Evolutionary conservation across 1,284 basidiomycete genomes (phyloP), one percentile per base, ranked within the genome.

Genomic region (Inonotus obliquus): DNA sequence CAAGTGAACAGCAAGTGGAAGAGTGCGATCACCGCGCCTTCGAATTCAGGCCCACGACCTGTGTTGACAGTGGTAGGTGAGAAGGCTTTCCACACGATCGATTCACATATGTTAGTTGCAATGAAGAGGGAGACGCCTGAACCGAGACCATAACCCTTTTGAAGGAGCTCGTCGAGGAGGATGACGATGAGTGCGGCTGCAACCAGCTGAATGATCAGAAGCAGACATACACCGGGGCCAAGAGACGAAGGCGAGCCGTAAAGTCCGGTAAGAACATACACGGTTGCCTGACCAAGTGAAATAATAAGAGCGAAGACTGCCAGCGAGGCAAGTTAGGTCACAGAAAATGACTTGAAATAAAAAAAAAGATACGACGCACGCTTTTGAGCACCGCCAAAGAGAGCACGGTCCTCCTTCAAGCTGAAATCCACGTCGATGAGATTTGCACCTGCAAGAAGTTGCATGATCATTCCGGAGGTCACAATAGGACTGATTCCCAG

Each of bases 401-500:
- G 80, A 21, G 94, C 95, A 58, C 96, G 83, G 75, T 99, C 96
- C 75, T 99, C 96, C 83, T 98, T 97, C 72, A 99, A 79, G 66
- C 87, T 88, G 74, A 98, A 98, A 79, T 99, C 96, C 69, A 99
- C 93, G 66, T 99, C 96, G 72, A 99, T 92, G 70, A 99, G 81
- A 77, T 96, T 98, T 57, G 97, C 96, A 64, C 96, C 96, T 19
- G 96, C 96, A 65, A 99, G 84, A 55, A 99, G 87, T 77, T 99
- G 96, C 93, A 99, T 98, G 78, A 98, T 98, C 96, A 98, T 99
- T 70, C 96, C 96, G 48, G 89, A 92, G 13, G 96, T 99, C 71
- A 99, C 88, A 74, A 98, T 97, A 61, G 97, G 96, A 52, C 89
- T 96, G 71, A 98, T 98, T 69, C 97, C 96, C 64, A 99, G 87